These are phyloP conservation scores for Trametes cinnabarina DNA, from an alignment of 768 basidiomycete genomes.

Conservation along the genomic window DNA sequence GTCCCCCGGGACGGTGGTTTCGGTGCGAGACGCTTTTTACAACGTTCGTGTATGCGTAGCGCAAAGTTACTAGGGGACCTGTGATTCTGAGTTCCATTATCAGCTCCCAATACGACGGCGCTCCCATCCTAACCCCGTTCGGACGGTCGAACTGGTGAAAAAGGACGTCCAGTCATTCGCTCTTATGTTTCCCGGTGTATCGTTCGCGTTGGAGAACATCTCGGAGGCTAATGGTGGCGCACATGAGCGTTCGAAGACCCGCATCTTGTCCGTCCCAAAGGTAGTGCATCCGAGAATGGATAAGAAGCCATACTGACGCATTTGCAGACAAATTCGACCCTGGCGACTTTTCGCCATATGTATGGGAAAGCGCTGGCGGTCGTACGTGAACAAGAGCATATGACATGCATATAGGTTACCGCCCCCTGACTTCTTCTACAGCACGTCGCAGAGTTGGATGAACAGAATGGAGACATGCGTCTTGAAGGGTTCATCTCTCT, in stretches of 20 bases:
- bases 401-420: neutral
- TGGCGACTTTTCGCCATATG: conserved; percentile 68
- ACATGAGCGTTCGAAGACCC: conserved; percentile 36
- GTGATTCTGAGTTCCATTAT: conserved; percentile 7
- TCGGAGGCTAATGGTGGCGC: conserved; percentile 36
- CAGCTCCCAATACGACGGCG: conserved; percentile 80
- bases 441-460: conserved; percentile 67
- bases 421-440: conserved; percentile 29
- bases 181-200: conserved; percentile 66
- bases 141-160: conserved; percentile 65
- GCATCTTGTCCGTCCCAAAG: conserved; percentile 62
- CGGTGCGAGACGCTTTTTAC: conserved; percentile 86
- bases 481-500: conserved; percentile 86
- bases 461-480: conserved; percentile 46
- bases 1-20: conserved; percentile 74
- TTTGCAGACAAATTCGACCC: conserved; percentile 57
- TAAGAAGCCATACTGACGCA: neutral
- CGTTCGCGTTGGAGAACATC: conserved; percentile 65
- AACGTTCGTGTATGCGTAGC: conserved; percentile 53
- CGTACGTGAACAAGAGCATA: conserved; percentile 39
- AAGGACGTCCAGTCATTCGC: conserved; percentile 73
- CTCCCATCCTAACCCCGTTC: conserved; percentile 58
- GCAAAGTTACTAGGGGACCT: neutral
- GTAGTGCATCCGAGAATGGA: conserved; percentile 38
- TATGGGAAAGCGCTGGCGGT: conserved; percentile 72